These are phyloP conservation scores for Vigna hirtella DNA, from an alignment of 306 rosid genomes.

Conservation along the genomic window DNA sequence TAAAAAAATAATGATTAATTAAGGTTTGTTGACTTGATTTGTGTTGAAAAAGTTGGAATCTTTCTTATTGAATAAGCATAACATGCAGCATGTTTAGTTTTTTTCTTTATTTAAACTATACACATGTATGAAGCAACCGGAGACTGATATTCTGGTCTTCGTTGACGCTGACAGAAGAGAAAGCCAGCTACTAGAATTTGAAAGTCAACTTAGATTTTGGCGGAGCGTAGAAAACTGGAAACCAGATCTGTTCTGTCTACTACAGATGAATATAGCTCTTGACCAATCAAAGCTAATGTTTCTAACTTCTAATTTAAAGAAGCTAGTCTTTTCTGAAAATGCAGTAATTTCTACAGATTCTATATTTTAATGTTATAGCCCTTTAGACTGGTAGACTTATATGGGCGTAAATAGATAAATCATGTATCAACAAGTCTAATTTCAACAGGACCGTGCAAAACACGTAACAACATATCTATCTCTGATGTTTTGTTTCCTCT, in stretches of 20 bases:
- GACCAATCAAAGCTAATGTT: not conserved
- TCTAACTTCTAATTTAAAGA: not conserved
- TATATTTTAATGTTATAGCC: too few relatives aligned
- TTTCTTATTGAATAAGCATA: not conserved
- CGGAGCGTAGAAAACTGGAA: conserved; percentile 4
- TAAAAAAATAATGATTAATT: not conserved
- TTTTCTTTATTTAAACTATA: not conserved
- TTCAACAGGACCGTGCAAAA: not conserved
- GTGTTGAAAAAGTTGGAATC: not conserved
- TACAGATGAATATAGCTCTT: not conserved
- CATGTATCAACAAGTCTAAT: too few relatives aligned
- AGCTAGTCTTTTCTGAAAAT: not conserved
- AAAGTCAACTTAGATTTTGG: conserved; percentile 2
- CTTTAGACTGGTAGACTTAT: not conserved
- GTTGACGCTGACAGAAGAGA: conserved; percentile 8
- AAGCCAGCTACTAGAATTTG: conserved; percentile 19
- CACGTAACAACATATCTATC: too few relatives aligned
- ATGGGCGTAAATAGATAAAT: not conserved
- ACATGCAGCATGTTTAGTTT: conserved; percentile 11
- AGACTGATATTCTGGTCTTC: conserved; percentile 2
- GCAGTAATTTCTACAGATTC: not conserved
- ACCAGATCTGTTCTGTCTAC: conserved; percentile 9
- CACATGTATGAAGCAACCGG: not conserved
- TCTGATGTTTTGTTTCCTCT: too few relatives aligned
- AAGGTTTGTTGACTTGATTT: not conserved